Evolutionary conservation across 768 basidiomycete species (phyloP), one percentile per base, ranked within the genome.

Genomic region (Nidularia sp.): DNA sequence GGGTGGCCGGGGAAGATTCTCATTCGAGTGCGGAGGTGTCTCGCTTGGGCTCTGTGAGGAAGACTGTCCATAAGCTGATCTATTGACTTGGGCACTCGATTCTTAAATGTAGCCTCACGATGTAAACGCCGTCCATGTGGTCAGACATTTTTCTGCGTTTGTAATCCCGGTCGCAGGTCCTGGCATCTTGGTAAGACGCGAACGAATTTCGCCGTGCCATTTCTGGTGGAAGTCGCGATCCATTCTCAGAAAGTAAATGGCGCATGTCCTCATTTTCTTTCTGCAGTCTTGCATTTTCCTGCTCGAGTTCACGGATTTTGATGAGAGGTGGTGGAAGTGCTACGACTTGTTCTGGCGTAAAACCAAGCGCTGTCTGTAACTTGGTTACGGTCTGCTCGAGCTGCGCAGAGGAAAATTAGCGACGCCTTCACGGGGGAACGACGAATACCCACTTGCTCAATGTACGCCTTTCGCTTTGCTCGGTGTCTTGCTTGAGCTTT

Each of bases 391-490:
- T 92, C 65, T 88, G 83, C 60, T 93, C 90, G 54, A 93, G 78
- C 91, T 93, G 62, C 7, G 52, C 15, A 34, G 43, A 18, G 32
- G 8, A 42, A 42, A 12, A 13, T 48, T 32, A 48, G 33, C 33
- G 2, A 22, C 12, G 33, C 7, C 33, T 12, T 3, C 55, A 45
- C 31, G 31, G 48, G 48, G 50, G 54, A 29, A 13, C 46, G 47
- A 39, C 39, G 18, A 35, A 45, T 29, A 61, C 73, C 22, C 49
- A 90, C 90, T 79, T 91, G 88, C 59, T 93, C 90, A 63, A 93
- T 92, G 75, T 93, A 93, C 8, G 91, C 91, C 74, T 93, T 93
- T 70, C 91, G 80, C 69, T 93, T 93, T 66, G 90, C 91, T 55
- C 91, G 84, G 76, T 93, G 91, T 60, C 91, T 76, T 34, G 91